Evolutionary conservation across 2,329 filamentous ascomycete species (phyloP).

Genomic region (Ascomycota sp.): DNA sequence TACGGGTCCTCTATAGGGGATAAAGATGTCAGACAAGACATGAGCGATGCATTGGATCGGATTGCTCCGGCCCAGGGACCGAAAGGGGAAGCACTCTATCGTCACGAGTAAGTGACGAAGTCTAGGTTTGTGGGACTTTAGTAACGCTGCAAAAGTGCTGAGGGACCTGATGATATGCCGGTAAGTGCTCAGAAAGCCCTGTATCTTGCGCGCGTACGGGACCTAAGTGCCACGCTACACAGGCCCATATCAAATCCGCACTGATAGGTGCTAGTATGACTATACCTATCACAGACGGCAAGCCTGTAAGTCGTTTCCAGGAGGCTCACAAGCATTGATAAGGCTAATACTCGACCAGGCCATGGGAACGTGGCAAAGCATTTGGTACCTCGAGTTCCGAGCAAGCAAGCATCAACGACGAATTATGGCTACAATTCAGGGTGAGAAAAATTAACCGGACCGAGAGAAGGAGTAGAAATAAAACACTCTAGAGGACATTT

Average conservation of each 20-base stretch:
- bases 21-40: conserved; percentile 68
- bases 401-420: conserved; percentile 54
- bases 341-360: conserved; percentile 16
- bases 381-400: conserved; percentile 90
- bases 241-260: conserved; percentile 85
- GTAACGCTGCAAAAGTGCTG: conserved; percentile 30
- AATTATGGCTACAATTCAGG: conserved; percentile 86
- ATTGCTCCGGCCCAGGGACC: conserved; percentile 63
- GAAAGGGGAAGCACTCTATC: conserved; percentile 55
- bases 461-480: neutral
- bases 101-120: conserved; percentile 32
- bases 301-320: conserved; percentile 29
- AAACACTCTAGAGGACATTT: conserved; percentile 2
- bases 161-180: conserved; percentile 89
- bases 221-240: neutral
- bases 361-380: conserved; percentile 61
- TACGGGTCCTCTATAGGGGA: conserved; percentile 25
- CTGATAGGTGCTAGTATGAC: conserved; percentile 76
- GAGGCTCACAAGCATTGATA: neutral
- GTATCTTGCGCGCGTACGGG: neutral
- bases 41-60: conserved; percentile 82
- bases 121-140: too few relatives aligned
- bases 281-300: conserved; percentile 77
- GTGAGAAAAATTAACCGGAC: conserved; percentile 37
- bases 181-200: conserved; percentile 17